Conservation (phyloP, 1,284 basidiomycete species). For the Boletus nobilissimus region DNA sequence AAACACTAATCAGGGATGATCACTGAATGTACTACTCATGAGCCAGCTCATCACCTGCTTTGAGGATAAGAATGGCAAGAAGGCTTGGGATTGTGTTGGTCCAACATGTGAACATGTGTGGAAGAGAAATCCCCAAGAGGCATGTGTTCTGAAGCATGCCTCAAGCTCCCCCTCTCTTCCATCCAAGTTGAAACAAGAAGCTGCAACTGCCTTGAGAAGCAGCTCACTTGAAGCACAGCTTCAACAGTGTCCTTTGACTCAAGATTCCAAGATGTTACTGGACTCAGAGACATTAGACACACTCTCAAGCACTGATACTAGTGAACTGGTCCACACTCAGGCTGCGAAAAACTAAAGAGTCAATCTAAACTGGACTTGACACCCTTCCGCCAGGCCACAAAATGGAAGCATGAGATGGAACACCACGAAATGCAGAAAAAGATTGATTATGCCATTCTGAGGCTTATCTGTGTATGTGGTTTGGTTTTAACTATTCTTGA, state of each 20-base stretch:
- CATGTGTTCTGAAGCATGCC: not conserved
- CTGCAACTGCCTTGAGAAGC: not conserved
- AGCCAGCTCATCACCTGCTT: no score
- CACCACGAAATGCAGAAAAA: not conserved
- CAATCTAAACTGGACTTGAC: no score
- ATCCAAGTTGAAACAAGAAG: not conserved
- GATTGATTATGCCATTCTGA: not conserved
- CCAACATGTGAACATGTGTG: not conserved
- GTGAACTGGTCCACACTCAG: no score
- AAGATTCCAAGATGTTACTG: no score
- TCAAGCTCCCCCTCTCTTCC: not conserved
- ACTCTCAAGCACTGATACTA: no score
- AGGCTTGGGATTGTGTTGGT: not conserved
- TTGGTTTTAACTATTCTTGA: not conserved
- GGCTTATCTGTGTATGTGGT: not conserved
- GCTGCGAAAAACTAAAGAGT: no score
- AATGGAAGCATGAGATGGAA: not conserved
- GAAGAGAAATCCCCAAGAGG: not conserved
- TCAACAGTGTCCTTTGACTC: no score
- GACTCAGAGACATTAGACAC: no score
- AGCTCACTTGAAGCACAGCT: not conserved
- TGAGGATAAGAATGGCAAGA: no score
- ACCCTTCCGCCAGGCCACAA: no score
- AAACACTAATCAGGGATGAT: no score
- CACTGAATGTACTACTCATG: no score